Conservation (phyloP, 108 stramenopile genomes). For the Mayamaea pseudoterrestris region DNA sequence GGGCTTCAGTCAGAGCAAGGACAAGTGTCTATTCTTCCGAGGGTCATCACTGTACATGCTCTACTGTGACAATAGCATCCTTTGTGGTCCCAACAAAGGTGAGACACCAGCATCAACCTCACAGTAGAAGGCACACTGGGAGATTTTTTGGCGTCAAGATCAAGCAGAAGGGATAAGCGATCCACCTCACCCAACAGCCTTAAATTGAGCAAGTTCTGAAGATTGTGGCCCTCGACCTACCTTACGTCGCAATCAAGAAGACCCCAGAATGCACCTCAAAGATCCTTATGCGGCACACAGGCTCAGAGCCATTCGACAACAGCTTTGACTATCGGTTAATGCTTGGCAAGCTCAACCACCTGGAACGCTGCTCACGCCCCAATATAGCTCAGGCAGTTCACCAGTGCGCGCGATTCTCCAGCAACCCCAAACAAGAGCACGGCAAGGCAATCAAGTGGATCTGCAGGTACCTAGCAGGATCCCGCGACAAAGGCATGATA, state of each 20-base stretch:
- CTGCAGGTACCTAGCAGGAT: constrained; percentile 12
- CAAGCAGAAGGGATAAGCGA: constrained; percentile 3
- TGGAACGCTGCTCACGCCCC: constrained; percentile 14
- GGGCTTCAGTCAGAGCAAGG: constrained; percentile 25
- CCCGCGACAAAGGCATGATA: constrained; percentile 14
- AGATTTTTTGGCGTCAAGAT: constrained; percentile 40
- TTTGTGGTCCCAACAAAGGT: constrained; percentile 14
- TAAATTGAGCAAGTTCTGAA: constrained; percentile 16
- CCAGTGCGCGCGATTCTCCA: constrained; percentile 12
- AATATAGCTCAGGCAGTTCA: constrained; percentile 18
- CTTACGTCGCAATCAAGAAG: not conserved
- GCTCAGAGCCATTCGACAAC: constrained; percentile 1
- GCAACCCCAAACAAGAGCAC: constrained; percentile 12
- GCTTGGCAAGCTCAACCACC: constrained; percentile 22
- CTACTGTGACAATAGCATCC: constrained; percentile 34
- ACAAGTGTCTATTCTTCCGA: constrained; percentile 40
- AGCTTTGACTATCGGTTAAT: constrained; percentile 18
- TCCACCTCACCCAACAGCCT: constrained; percentile 17
- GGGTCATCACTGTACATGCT: constrained; percentile 23
- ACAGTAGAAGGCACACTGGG: constrained; percentile 30
- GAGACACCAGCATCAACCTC: constrained; percentile 12
- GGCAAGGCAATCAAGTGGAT: constrained; percentile 13
- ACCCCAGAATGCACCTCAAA: constrained; percentile 4
- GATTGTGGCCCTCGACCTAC: constrained; percentile 7
- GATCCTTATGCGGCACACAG: constrained; percentile 2